Evolutionary conservation across 176 grass and related monocot species (phyloP).

Genomic region (Puya raimondii): DNA sequence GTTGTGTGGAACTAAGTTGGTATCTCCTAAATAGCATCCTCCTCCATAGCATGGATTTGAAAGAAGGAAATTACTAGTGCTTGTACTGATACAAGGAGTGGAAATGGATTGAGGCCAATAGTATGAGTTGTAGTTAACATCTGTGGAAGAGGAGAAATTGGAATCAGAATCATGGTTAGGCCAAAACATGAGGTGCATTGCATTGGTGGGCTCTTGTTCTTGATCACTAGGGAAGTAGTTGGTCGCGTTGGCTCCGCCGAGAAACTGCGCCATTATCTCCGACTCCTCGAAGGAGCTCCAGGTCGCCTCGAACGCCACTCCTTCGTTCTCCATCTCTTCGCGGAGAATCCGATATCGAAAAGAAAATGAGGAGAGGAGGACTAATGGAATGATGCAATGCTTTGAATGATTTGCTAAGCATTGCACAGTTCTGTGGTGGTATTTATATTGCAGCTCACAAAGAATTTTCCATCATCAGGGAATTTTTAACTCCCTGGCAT

Average conservation of each 20-base stretch:
- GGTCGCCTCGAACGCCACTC: slow-evolving; percentile 13
- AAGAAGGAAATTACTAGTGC: slow-evolving; percentile 32
- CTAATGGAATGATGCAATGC: slow-evolving; percentile 13
- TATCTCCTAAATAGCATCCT: slow-evolving; percentile 28
- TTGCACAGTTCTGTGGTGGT: not conserved
- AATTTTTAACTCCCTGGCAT: slow-evolving; percentile 20
- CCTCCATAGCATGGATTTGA: slow-evolving; percentile 31
- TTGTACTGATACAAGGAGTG: slow-evolving; percentile 14
- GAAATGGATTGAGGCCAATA: slow-evolving; percentile 29
- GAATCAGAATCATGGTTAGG: slow-evolving; percentile 42
- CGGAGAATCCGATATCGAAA: slow-evolving; percentile 3
- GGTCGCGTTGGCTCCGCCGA: slow-evolving; percentile 17
- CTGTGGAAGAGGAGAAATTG: slow-evolving; percentile 32
- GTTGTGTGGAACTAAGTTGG: slow-evolving; percentile 18
- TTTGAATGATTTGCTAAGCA: not conserved
- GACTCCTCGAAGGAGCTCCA: slow-evolving; percentile 27
- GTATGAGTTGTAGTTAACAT: slow-evolving; percentile 33
- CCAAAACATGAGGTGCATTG: slow-evolving; percentile 37
- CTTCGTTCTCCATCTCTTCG: slow-evolving; percentile 31
- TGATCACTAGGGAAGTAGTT: slow-evolving; percentile 53
- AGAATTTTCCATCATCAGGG: slow-evolving; percentile 22
- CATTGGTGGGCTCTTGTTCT: slow-evolving; percentile 31
- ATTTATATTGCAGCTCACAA: slow-evolving; percentile 19
- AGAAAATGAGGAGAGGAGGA: slow-evolving; percentile 6
- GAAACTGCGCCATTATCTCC: slow-evolving; percentile 43